Percentiles rank a stretch among this genome's conserved stretches.
Evolutionary conservation across 371 early-diverging fungal genomes (phyloP).

Genomic region (Coemansia sp.): DNA sequence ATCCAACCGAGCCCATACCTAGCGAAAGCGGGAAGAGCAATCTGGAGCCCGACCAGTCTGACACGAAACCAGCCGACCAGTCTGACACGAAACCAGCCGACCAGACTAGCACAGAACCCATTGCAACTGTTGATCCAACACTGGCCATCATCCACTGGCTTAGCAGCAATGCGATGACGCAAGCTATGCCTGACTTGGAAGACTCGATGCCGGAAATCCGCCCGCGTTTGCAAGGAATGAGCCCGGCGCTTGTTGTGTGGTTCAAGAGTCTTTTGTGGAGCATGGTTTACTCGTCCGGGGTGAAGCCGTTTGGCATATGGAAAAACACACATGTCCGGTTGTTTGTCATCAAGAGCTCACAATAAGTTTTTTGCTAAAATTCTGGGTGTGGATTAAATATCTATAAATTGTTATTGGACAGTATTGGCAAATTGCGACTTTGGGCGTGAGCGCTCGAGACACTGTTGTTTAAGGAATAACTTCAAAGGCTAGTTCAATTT

Average conservation of each 20-base stretch:
- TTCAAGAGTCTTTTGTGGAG: conserved; percentile 68
- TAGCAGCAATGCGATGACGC: conserved; percentile 34
- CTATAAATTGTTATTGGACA: too few species aligned
- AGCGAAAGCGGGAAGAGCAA: conserved; percentile 7
- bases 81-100: neutral
- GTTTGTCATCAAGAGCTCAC: conserved; percentile 51
- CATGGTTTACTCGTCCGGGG: conserved; percentile 59
- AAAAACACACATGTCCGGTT: conserved; percentile 62
- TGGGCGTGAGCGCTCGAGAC: too few species aligned
- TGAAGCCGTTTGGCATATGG: conserved; percentile 61
- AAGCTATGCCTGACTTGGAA: conserved; percentile 41
- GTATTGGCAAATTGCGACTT: too few species aligned
- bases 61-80: conserved; percentile 5
- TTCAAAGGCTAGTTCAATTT: too few species aligned
- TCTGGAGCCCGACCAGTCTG: conserved; percentile 4
- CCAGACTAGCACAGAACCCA: neutral
- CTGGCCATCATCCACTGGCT: conserved; percentile 36
- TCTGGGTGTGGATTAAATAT: too few species aligned
- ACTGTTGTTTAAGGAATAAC: too few species aligned
- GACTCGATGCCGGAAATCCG: conserved; percentile 49
- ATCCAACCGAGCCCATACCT: neutral
- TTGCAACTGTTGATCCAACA: conserved; percentile 18
- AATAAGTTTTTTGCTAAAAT: neutral
- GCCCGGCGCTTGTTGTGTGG: conserved; percentile 61
- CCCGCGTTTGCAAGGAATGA: conserved; percentile 43